These are phyloP conservation scores for Avena sativa DNA, from an alignment of 176 grass and related monocot species.

Conservation along the genomic window DNA sequence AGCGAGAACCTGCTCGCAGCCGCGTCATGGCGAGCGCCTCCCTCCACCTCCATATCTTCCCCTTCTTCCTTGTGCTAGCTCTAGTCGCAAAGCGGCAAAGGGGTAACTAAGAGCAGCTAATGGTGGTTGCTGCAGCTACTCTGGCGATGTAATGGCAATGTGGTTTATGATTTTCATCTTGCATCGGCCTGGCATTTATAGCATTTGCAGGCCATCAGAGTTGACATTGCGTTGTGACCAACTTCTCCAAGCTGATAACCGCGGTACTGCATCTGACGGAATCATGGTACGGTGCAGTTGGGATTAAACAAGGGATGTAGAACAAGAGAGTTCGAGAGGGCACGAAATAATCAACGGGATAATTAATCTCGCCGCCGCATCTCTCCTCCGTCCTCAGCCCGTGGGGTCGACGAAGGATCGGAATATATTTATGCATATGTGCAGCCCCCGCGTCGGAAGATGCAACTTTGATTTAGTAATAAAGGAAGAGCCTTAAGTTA, in stretches of 20 bases:
- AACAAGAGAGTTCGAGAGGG: not conserved
- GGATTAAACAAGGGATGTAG: not conserved
- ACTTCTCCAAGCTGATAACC: not conserved
- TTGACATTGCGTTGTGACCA: not conserved
- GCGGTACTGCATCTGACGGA: not conserved
- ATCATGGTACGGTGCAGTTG: not conserved
- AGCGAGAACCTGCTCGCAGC: conserved; percentile 51
- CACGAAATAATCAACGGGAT: not conserved
- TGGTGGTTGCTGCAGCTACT: not conserved
- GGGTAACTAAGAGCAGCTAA: not conserved
- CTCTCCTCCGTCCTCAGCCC: not conserved
- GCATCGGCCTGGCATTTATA: not conserved
- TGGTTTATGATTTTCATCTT: not conserved
- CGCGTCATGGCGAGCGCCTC: not conserved
- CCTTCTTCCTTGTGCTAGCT: not conserved
- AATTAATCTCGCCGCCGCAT: not conserved
- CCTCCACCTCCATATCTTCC: not conserved
- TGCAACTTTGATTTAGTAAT: no score
- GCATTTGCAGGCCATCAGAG: not conserved
- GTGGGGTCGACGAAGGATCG: not conserved
- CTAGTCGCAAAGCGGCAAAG: not conserved
- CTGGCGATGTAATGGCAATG: not conserved
- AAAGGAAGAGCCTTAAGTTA: no score
- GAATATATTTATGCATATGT: not conserved
- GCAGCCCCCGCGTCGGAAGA: no score